Evolutionary conservation across 2,329 filamentous ascomycete species (phyloP), one percentile per base, ranked within the genome.

Genomic region (Colletotrichum sp.): DNA sequence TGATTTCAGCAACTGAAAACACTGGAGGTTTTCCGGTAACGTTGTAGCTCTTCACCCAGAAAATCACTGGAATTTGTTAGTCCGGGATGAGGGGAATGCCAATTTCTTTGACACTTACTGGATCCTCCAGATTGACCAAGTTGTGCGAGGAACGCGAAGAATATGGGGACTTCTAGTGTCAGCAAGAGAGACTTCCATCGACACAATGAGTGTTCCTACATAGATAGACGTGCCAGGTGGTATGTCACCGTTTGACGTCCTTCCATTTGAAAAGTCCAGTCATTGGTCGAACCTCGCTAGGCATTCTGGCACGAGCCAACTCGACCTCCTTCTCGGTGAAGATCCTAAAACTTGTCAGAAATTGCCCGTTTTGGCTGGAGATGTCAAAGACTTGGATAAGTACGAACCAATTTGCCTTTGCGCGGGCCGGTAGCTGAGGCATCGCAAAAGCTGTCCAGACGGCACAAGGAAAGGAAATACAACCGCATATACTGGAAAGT

Each of bases 251-350:
- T 63, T 79, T 79, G 9, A 82, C 78, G 32, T 81, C 80, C 55
- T 80, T 80, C 80, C 80, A 82, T 59, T 79, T 80, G 74, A 82
- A 82, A 5, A 82, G 69, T 1, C 80, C 80, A 2, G 80, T 81
- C 7, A 79, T 60, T 0, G 77, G 75, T 39, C 78, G 81, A 11
- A 27, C 66, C 60, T 82, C 81, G 8, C 68, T 77, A 0, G 80
- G 80, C 80, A 81, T 81, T 8, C 80, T 71, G 4, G 74, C 68
- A 8, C 79, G 79, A 7, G 80, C 80, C 2, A 81, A 48, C 60
- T 77, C 27, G 8, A 80, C 72, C 64, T 81, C 79, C 13, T 77
- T 67, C 8, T 79, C 68, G 32, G 79, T 80, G 34, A 81, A 81
- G 55, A 81, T 77, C 80, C 79, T 80, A 28, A 0, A 13, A 27